Evolutionary conservation across 139 green algal genomes (phyloP).

Genomic region (Chlorella sp.): DNA sequence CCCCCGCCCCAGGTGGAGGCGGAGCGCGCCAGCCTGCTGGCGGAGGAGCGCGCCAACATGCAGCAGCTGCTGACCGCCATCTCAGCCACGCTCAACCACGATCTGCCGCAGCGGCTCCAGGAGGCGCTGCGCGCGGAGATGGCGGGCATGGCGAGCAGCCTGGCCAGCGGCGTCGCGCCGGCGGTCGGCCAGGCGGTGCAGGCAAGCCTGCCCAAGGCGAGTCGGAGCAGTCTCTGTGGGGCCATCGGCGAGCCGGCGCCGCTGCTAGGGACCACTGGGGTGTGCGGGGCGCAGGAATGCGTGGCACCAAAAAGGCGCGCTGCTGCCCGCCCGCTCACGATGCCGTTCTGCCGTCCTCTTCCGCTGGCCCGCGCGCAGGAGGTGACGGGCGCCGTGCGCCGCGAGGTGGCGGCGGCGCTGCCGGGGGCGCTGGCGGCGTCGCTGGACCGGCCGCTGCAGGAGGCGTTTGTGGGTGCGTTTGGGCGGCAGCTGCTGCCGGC

Average conservation of each 20-base stretch:
- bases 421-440: constrained; percentile 37
- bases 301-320: not conserved
- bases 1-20: constrained; percentile 14
- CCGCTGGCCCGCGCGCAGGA: constrained; percentile 12
- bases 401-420: constrained; percentile 44
- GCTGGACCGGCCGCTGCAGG: constrained; percentile 55
- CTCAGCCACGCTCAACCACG: constrained; percentile 44
- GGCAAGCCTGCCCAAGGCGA: constrained; percentile 26
- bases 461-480: constrained; percentile 57
- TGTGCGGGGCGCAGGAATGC: not conserved
- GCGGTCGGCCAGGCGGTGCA: constrained; percentile 26
- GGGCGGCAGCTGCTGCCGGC: constrained; percentile 62
- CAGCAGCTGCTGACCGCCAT: constrained; percentile 46
- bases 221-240: not conserved
- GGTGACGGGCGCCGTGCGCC: constrained; percentile 14
- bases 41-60: constrained; percentile 44
- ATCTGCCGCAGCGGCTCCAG: constrained; percentile 45
- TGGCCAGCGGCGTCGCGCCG: constrained; percentile 25
- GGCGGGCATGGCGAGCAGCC: not conserved
- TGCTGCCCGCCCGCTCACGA: not conserved
- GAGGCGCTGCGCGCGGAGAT: constrained; percentile 35
- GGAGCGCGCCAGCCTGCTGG: constrained; percentile 43
- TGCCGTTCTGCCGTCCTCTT: not conserved
- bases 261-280: not conserved
- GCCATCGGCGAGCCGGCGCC: not conserved